phyloP scores from a whole-genome alignment of 768 basidiomycete species.

The Heimioporus sp. region DNA sequence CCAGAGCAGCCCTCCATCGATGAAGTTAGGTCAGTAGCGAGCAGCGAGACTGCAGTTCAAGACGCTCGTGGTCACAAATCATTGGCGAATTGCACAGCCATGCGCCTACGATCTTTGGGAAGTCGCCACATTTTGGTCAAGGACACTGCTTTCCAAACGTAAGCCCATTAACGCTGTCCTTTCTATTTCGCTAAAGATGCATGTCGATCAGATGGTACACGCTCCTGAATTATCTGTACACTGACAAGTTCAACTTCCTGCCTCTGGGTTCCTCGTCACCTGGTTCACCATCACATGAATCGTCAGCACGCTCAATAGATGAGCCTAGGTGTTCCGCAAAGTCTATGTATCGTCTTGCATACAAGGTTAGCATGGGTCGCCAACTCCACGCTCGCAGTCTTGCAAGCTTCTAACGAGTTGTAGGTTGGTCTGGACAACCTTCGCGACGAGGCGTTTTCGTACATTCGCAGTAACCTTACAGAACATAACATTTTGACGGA shows the following conservation, averaged over 20 bases:
- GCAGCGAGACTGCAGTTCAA: slow-evolving; percentile 8
- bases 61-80: background rate
- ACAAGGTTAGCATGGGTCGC: slow-evolving; percentile 27
- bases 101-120: slow-evolving; percentile 13
- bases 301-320: slow-evolving; percentile 7
- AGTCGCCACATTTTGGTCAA: slow-evolving; percentile 27
- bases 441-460: slow-evolving; percentile 12
- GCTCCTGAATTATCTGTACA: slow-evolving; percentile 40
- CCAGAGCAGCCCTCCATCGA: slow-evolving; percentile 8
- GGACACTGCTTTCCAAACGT: slow-evolving; percentile 31
- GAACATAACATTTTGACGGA: slow-evolving; percentile 26
- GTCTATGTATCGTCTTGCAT: slow-evolving; percentile 44
- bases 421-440: slow-evolving; percentile 22
- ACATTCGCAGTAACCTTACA: slow-evolving; percentile 13
- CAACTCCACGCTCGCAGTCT: background rate
- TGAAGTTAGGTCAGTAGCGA: background rate
- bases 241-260: slow-evolving; percentile 30
- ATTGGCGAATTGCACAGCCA: background rate
- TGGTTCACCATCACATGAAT: background rate
- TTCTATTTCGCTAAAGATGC: background rate
- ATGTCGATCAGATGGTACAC: slow-evolving; percentile 34
- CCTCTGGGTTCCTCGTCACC: slow-evolving; percentile 23
- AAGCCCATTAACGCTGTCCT: background rate
- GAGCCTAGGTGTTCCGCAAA: slow-evolving; percentile 37
- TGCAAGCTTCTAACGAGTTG: background rate